Base-by-base conservation (phyloP, 495 filamentous ascomycete genomes). In the Durotheca rogersii region DNA sequence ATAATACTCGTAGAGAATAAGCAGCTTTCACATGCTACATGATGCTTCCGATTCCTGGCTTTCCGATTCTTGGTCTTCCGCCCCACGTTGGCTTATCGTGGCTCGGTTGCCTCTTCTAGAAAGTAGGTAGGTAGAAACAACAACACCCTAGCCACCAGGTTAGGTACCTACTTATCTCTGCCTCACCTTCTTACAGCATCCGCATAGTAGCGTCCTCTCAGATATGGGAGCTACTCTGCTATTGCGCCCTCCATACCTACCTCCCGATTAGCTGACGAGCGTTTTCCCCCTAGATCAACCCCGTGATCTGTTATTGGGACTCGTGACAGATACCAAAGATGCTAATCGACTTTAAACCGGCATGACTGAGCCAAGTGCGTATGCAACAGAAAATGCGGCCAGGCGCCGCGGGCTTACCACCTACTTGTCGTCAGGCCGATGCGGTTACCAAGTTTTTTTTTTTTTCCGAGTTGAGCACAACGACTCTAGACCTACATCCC, bases 1-100 rank as follows among this genome's bases (percentile, higher is more conserved):
- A n/a, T n/a, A n/a, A n/a, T n/a, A n/a, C n/a, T n/a, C n/a, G n/a
- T n/a, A n/a, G n/a, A n/a, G 41, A 45, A 54, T 47, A 54, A 47
- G 30, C 44, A 46, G 50, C 14, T 58, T 58, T 58, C 56, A 59
- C 56, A 54, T 59, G 56, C 50, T 41, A 59, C 43, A n/a, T n/a
- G n/a, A n/a, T n/a, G n/a, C n/a, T n/a, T n/a, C n/a, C n/a, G n/a
- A n/a, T n/a, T n/a, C n/a, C n/a, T n/a, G n/a, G n/a, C n/a, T n/a
- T n/a, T n/a, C n/a, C n/a, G n/a, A n/a, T n/a, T n/a, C n/a, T n/a
- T n/a, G n/a, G n/a, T n/a, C n/a, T n/a, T n/a, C n/a, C n/a, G n/a
- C n/a, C n/a, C n/a, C n/a, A n/a, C n/a, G n/a, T n/a, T n/a, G n/a
- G n/a, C n/a, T n/a, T n/a, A n/a, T n/a, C n/a, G n/a, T n/a, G n/a